phyloP scores from a whole-genome alignment of 2,329 filamentous ascomycete genomes.

The Dichotomopilus funicola region DNA sequence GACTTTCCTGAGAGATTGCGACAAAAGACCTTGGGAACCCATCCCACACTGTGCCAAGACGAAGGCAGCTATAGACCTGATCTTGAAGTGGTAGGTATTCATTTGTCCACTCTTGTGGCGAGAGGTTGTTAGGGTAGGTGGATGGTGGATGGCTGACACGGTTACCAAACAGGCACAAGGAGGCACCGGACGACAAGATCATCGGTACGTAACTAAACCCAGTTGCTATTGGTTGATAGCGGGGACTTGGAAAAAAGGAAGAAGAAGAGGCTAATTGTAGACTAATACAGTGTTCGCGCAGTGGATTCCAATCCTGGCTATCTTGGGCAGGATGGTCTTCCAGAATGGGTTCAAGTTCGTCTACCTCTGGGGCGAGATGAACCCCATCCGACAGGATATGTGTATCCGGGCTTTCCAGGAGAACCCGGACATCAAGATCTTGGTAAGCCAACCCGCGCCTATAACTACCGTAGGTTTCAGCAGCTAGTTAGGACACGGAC shows the following conservation, averaged over 20 bases:
- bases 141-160: not conserved
- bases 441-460: constrained; percentile 2
- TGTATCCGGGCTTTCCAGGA: constrained; percentile 8
- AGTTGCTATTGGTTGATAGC: not conserved
- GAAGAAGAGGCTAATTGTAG: too few relatives aligned
- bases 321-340: constrained; percentile 12
- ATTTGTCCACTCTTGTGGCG: not conserved
- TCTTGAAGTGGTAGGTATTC: constrained; percentile 3
- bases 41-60: constrained; percentile 16
- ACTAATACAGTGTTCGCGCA: constrained; percentile 9
- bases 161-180: not conserved
- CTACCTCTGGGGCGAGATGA: constrained; percentile 14
- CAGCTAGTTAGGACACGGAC: not conserved
- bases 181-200: constrained; percentile 17
- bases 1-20: constrained; percentile 5
- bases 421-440: constrained; percentile 6
- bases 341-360: constrained; percentile 13
- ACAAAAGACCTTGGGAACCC: constrained; percentile 10
- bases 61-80: constrained; percentile 5
- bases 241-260: too few relatives aligned
- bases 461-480: not conserved
- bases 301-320: constrained; percentile 10
- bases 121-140: not conserved
- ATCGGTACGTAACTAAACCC: constrained; percentile 8
- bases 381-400: not conserved